Evolutionary conservation across 1,284 basidiomycete genomes (phyloP), one percentile per base, ranked within the genome.

Genomic region (Spongiforma sp.): DNA sequence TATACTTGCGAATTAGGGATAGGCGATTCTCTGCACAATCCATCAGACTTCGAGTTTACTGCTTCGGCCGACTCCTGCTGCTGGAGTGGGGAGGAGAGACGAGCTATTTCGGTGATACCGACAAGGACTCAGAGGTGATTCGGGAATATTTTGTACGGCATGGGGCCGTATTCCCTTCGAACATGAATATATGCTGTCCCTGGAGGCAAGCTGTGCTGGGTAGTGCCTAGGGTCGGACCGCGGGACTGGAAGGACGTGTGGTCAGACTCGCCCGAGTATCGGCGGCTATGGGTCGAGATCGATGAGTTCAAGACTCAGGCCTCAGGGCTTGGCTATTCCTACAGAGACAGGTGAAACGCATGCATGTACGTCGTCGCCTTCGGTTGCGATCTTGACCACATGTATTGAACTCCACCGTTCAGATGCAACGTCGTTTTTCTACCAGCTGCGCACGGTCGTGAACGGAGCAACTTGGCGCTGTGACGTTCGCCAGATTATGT

Each of bases 401-500:
- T n/a, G n/a, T n/a, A n/a, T n/a, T n/a, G n/a, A n/a, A n/a, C n/a
- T n/a, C n/a, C n/a, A n/a, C 2, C 21, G 3, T 48, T 14, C 62
- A 91, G 88, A 91, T 73, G 90, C 95, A 0, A 93, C 94, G 0
- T 84, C 90, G 0, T 92, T 94, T 81, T 75, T 82, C 65, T 91
- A 89, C 74, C 96, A 98, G 78, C 81, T 98, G 69, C 85, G 86
- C 75, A 83, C 85, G 8, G 94, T 97, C 59, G 83, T 91, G 19
- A 68, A 39, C 84, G 96, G 58, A 95, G 95, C 73, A 89, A 90
- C 74, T 75, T 83, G 28, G 89, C 93, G 4, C 83, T 95, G 37
- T 96, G 93, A 91, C 83, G 95, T 63, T 93, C 89, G 19, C 89
- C 93, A 0, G 88, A 95, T 68, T 95, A 94, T 73, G 86, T 88